A percentile compares a stretch with the other conserved stretches of the same genome.
Evolutionary conservation across 768 basidiomycete species (phyloP).

Genomic region (Candolleomyces aberdarensis): DNA sequence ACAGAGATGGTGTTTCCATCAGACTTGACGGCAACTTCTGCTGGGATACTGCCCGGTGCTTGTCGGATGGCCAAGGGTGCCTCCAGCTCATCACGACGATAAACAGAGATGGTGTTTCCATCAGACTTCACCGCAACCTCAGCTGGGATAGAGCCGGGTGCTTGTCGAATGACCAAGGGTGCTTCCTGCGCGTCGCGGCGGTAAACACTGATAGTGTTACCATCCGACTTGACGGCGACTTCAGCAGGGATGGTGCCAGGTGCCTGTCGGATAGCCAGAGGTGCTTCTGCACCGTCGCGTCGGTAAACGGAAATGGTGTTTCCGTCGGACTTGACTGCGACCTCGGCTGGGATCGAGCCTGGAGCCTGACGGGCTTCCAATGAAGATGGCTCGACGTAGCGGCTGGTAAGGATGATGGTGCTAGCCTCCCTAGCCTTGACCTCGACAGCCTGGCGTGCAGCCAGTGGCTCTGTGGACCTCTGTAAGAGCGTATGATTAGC

Average conservation of each 20-base stretch:
- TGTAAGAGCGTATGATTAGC: neutral
- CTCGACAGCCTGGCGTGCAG: conserved; percentile 2
- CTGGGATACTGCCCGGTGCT: conserved; percentile 17
- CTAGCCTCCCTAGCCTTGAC: too few relatives aligned
- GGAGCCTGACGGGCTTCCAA: conserved; percentile 13
- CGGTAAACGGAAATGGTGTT: conserved; percentile 22
- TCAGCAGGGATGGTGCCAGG: conserved; percentile 16
- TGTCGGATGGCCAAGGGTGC: conserved; percentile 13
- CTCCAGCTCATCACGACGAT: conserved; percentile 2
- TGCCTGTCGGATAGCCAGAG: neutral
- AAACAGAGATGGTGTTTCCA: conserved; percentile 12
- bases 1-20: conserved; percentile 12
- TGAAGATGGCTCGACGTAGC: neutral
- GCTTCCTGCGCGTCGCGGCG: conserved; percentile 11
- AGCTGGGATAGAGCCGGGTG: conserved; percentile 16
- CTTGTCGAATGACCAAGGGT: neutral
- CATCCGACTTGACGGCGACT: conserved; percentile 16
- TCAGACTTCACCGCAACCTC: conserved; percentile 19
- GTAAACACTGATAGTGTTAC: conserved; percentile 21
- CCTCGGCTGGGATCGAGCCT: conserved; percentile 18
- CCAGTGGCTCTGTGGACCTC: neutral
- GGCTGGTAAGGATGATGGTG: conserved; percentile 3
- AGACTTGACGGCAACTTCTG: conserved; percentile 17
- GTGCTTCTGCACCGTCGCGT: neutral
- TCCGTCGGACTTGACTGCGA: conserved; percentile 21